Evolutionary conservation across 768 basidiomycete species (phyloP), one percentile per base, ranked within the genome.

Genomic region (Boletus reticuloceps): DNA sequence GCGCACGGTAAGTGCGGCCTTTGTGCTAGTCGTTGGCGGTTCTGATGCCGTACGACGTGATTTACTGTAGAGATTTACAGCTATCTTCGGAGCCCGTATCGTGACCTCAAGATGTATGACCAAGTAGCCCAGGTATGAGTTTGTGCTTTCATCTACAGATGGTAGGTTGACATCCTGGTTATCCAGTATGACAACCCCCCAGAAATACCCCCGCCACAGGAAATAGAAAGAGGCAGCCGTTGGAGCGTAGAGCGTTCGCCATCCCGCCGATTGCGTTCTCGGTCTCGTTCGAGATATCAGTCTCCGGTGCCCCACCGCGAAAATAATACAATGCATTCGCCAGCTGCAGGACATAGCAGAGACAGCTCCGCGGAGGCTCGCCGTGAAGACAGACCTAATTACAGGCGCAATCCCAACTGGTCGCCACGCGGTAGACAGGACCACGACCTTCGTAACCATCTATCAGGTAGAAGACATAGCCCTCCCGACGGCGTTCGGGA

Each of bases 61-160:
- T 53, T 39, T 47, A 12, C 46, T 17, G 1, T 58, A 94, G 94
- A 98, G 72, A 79, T 97, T 38, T 97, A 96, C 68, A 83, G 81
- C 40, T 98, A 90, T 68, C 78, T 96, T 19, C 82, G 94, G 48
- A 95, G 93, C 10, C 94, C 94, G 2, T 96, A 84, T 69, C 84
- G 84, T 63, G 92, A 94, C 70, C 78, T 97, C 22, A 81, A 84
- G 49, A 77, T 82, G 12, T 98, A 95, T 66, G 94, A 98, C 68
- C 78, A 78, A 14, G 79, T 83, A 6, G 90, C 84, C 14, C 94
- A 97, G 82, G 94, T 90, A 61, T n/a, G 47, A 62, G 58, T 31
- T 53, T 22, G 48, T 16, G 5, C 25, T 39, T 32, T 19, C 4
- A 10, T n/a, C 5, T 20, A 39, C n/a, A 22, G 14, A 36, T 29